Evolutionary conservation across 1,284 basidiomycete species (phyloP).

Genomic region (Leucoagaricus sp.): DNA sequence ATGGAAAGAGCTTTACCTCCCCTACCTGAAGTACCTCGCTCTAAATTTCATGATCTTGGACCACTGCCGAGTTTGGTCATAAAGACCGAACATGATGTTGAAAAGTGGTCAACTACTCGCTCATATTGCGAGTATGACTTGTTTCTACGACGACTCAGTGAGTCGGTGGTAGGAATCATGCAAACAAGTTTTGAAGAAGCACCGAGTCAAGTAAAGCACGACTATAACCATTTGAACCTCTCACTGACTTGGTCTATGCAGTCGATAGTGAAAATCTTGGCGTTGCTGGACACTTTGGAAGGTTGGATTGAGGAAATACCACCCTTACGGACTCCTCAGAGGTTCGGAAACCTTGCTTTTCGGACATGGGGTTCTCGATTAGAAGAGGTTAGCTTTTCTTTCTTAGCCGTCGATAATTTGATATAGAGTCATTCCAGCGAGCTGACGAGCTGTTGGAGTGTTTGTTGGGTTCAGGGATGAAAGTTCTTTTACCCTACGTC

Average conservation of each 20-base stretch:
- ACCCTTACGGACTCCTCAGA: slow-evolving; percentile 77
- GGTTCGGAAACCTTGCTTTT: slow-evolving; percentile 95
- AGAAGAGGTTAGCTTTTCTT: slow-evolving; percentile 60
- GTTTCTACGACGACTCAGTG: slow-evolving; percentile 74
- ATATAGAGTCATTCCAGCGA: slow-evolving; percentile 45
- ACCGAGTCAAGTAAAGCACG: slow-evolving; percentile 41
- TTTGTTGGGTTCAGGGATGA: slow-evolving; percentile 48
- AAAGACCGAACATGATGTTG: slow-evolving; percentile 68
- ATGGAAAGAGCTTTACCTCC: slow-evolving; percentile 18
- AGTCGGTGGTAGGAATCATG: slow-evolving; percentile 67
- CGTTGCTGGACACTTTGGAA: slow-evolving; percentile 71
- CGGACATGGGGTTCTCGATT: slow-evolving; percentile 83
- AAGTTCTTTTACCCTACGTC: slow-evolving; percentile 54
- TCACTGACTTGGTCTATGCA: slow-evolving; percentile 30
- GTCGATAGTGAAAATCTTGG: slow-evolving; percentile 50
- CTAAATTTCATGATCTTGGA: slow-evolving; percentile 32
- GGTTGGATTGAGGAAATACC: slow-evolving; percentile 85
- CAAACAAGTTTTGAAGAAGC: slow-evolving; percentile 40
- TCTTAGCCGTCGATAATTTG: slow-evolving; percentile 10
- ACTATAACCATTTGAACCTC: slow-evolving; percentile 15
- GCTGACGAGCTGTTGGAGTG: slow-evolving; percentile 55
- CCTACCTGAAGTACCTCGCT: slow-evolving; percentile 45
- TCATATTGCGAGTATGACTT: slow-evolving; percentile 74
- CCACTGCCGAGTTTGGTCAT: slow-evolving; percentile 50
- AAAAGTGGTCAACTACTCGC: slow-evolving; percentile 63